Evolutionary conservation across 2,329 filamentous ascomycete genomes (phyloP), one percentile per base, ranked within the genome.

Genomic region (Apiospora saccharicola): DNA sequence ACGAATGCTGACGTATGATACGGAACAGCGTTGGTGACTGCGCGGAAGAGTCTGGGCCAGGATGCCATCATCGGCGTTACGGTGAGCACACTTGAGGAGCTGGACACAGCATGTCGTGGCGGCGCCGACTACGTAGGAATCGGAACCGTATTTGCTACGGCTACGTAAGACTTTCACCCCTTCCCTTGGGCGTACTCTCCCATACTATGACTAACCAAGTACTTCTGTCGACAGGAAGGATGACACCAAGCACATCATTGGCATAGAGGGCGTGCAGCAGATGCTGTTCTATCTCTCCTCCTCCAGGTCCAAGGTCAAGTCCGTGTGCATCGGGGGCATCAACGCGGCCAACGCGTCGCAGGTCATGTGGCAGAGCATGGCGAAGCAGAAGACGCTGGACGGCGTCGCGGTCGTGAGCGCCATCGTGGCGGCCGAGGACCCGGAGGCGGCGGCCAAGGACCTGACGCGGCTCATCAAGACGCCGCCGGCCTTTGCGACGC

Each of bases 81-180:
- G 8, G 93, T 93, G n/a, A 93, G 91, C 72, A 93, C 90, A 6
- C 81, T 90, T 30, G 88, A 91, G 8, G 93, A 98, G 84, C 94
- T 94, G 4, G 82, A 91, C 68, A 85, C 83, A 71, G 96, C 95
- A 0, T 92, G 93, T 72, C 84, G 88, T 69, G 89, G 88, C 69
- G 94, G 94, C n/a, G 95, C 95, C 41, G 91, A 96, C 81, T 98
- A 98, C 82, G 86, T 98, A 5, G 96, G 96, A 24, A 91, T 98
- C 68, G 96, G 96, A 37, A 96, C 96, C 1, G 90, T 98, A 75
- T 98, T 93, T 83, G 90, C 95, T 22, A 98, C 96, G 0, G 82
- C 90, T 68, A 98, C 95, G 89, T 93, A 84, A 81, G 86, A 70
- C 8, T 22, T 26, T 26, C 30, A 2, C 34, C 34, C 57, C 57